Evolutionary conservation across 371 early-diverging fungal species (phyloP).

Genomic region (Rhizopus arrhizus): DNA sequence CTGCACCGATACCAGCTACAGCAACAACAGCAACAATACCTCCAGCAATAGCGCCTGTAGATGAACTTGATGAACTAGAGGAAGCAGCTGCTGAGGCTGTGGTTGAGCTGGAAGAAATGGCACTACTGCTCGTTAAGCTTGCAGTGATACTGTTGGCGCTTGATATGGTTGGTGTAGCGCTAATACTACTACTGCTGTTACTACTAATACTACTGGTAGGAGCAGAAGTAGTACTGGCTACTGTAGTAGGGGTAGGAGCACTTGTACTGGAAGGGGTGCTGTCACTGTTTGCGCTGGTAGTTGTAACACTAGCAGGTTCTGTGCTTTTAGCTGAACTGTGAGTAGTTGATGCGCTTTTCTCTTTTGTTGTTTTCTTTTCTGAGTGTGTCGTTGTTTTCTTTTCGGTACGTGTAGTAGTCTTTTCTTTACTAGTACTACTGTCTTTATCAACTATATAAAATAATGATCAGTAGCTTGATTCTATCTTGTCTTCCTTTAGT

Average conservation of each 20-base stretch:
- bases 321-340: background rate
- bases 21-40: background rate
- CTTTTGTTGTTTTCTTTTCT: background rate
- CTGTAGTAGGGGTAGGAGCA: background rate
- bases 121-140: background rate
- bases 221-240: background rate
- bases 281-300: background rate
- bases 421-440: background rate
- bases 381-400: background rate
- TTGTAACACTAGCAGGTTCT: background rate
- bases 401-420: background rate
- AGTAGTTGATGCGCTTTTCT: background rate
- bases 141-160: background rate
- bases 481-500: background rate
- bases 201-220: background rate
- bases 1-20: background rate
- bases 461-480: background rate
- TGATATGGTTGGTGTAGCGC: background rate
- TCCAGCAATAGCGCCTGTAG: constrained; percentile 23
- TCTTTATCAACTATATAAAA: background rate
- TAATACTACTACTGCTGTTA: background rate
- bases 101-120: background rate
- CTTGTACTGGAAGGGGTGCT: background rate
- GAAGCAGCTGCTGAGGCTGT: background rate
- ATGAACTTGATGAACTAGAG: constrained; percentile 4